Evolutionary conservation across 257 asterid genomes (phyloP).

Genomic region (Vinca minor): DNA sequence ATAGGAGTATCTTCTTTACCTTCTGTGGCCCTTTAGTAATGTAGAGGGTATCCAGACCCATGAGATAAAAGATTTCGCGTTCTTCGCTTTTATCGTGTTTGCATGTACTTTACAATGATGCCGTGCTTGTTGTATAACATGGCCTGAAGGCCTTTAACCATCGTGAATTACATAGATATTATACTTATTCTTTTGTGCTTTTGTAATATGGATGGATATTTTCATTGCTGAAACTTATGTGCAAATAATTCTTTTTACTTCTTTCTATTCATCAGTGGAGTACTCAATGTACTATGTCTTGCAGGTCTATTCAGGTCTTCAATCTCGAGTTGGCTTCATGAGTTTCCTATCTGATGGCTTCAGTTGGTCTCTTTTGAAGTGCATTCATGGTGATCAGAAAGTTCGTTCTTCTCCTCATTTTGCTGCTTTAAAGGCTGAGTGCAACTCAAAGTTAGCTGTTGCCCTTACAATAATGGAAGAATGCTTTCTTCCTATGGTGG

Average conservation of each 20-base stretch:
- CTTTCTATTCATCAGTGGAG: neutral
- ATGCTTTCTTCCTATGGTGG: constrained; percentile 97
- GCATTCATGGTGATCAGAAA: constrained; percentile 72
- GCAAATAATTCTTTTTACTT: neutral
- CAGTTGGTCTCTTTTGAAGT: constrained; percentile 78
- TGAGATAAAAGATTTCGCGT: no score
- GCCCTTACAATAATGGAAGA: constrained; percentile 96
- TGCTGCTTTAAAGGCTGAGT: constrained; percentile 76
- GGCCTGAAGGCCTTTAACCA: neutral
- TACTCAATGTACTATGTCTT: constrained; percentile 7
- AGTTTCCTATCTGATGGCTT: constrained; percentile 57
- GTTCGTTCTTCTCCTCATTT: constrained; percentile 49
- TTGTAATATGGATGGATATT: neutral
- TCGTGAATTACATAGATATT: neutral
- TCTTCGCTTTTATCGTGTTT: neutral
- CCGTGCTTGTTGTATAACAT: neutral
- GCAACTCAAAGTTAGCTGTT: constrained; percentile 94
- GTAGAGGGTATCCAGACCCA: no score
- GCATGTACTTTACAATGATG: neutral
- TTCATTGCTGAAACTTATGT: neutral
- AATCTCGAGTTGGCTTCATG: constrained; percentile 54
- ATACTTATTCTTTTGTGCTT: neutral
- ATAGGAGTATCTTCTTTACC: neutral
- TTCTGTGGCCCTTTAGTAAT: no score
- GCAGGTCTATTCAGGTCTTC: constrained; percentile 76